A percentile compares a stretch with the other conserved stretches of the same genome.
These are phyloP conservation scores for Candida silvicultrix DNA, from an alignment of 805 yeast genomes.

Conservation along the genomic window DNA sequence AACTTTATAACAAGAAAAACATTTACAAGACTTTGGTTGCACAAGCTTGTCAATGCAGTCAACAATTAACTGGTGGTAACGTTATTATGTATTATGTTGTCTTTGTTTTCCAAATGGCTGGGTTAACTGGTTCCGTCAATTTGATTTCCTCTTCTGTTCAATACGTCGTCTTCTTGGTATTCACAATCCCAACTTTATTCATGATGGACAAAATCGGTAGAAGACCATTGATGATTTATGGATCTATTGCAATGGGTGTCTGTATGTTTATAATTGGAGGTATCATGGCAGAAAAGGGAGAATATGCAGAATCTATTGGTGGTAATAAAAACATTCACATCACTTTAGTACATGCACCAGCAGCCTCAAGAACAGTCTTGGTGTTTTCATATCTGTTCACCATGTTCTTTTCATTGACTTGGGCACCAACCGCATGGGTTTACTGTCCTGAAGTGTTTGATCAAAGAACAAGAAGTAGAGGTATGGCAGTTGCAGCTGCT, in stretches of 20 bases:
- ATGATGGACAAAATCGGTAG: conserved; percentile 35
- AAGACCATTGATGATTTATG: conserved; percentile 34
- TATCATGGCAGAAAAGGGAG: conserved; percentile 25
- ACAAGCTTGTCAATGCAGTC: conserved; percentile 26
- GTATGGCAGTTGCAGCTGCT: conserved; percentile 1
- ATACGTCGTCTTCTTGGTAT: conserved; percentile 27
- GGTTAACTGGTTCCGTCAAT: conserved; percentile 24
- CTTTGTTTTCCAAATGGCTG: conserved; percentile 35
- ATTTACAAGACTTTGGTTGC: conserved; percentile 25
- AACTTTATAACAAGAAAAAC: conserved; percentile 8
- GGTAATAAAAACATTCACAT: conserved; percentile 13
- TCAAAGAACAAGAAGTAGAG: background rate
- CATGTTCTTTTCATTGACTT: background rate
- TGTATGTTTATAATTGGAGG: conserved; percentile 26
- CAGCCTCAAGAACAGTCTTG: conserved; percentile 25
- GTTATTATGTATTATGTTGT: conserved; percentile 31
- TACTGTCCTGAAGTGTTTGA: conserved; percentile 15
- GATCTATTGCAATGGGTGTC: conserved; percentile 26
- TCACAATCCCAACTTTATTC: conserved; percentile 33
- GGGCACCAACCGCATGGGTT: conserved; percentile 29
- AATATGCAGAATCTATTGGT: conserved; percentile 13
- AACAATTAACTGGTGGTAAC: conserved; percentile 31
- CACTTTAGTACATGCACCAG: background rate
- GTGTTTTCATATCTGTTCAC: conserved; percentile 28
- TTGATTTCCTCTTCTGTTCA: conserved; percentile 26